Conservation (phyloP, 139 green algal species). For the Spirogloea muscicola region DNA sequence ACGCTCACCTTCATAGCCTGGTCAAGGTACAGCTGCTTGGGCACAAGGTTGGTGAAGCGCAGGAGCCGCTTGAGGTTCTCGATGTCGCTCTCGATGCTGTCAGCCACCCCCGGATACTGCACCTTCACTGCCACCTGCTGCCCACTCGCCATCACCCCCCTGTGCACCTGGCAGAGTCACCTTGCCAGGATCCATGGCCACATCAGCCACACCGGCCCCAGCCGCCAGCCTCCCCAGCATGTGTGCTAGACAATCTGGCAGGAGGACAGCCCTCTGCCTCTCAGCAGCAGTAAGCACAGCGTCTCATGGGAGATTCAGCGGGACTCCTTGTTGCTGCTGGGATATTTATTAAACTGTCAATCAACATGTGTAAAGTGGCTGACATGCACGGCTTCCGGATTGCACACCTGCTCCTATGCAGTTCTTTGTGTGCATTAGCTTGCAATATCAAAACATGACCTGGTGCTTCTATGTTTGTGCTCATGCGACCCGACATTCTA, state of each 20-base stretch:
- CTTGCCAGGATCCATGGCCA: no score
- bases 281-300: no score
- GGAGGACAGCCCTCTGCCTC: no score
- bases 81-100: conserved; percentile 85
- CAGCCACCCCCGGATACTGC: conserved; percentile 87
- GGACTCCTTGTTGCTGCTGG: no score
- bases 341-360: conserved; percentile 9
- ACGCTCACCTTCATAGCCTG: conserved; percentile 62
- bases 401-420: background rate
- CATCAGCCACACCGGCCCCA: no score
- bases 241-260: no score
- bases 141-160: conserved; percentile 11
- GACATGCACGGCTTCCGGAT: background rate
- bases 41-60: conserved; percentile 73
- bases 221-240: no score
- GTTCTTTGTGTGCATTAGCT: background rate
- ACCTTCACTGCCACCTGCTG: conserved; percentile 73
- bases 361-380: background rate
- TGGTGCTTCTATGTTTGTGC: background rate
- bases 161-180: conserved; percentile 35
- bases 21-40: conserved; percentile 82
- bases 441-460: background rate
- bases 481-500: background rate
- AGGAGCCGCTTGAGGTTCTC: conserved; percentile 92
- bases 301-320: no score